Conservation (phyloP, 352 stramenopile species). For the Pythium phragmitis region DNA sequence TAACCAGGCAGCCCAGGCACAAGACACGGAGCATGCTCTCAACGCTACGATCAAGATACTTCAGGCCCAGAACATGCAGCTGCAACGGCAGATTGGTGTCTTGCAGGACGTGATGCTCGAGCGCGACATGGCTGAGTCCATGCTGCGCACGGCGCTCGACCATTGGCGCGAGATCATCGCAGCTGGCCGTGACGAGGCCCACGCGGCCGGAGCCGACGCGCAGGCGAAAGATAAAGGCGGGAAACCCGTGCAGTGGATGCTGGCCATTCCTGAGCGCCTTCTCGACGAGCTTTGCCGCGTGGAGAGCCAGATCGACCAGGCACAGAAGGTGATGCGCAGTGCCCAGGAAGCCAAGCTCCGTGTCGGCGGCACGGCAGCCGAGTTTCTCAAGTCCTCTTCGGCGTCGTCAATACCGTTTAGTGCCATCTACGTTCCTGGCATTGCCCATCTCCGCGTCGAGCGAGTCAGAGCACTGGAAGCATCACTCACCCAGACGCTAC, state of each 20-base stretch:
- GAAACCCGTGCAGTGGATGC: constrained; percentile 30
- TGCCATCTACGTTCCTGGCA: constrained; percentile 15
- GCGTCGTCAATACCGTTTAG: constrained; percentile 16
- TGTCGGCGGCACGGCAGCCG: constrained; percentile 16
- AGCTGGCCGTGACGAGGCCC: constrained; percentile 42
- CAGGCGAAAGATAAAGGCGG: constrained; percentile 17
- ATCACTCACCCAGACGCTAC: background rate
- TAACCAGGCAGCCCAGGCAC: background rate
- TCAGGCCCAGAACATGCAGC: constrained; percentile 62
- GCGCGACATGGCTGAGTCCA: constrained; percentile 37
- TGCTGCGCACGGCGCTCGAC: constrained; percentile 35
- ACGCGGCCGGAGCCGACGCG: constrained; percentile 36
- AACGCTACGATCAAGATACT: constrained; percentile 36
- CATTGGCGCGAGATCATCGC: constrained; percentile 46
- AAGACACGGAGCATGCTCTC: background rate
- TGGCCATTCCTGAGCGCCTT: constrained; percentile 18
- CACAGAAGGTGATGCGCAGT: constrained; percentile 12
- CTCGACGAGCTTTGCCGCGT: constrained; percentile 24
- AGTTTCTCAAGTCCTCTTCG: constrained; percentile 20
- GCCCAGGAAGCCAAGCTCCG: constrained; percentile 23
- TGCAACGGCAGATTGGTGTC: constrained; percentile 48
- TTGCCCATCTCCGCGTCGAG: constrained; percentile 22
- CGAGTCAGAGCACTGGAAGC: constrained; percentile 21
- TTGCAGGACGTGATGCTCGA: constrained; percentile 39
- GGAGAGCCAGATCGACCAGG: constrained; percentile 22